Evolutionary conservation across 352 stramenopile species (phyloP), one percentile per base, ranked within the genome.

Genomic region (Globisporangium abappressorium): DNA sequence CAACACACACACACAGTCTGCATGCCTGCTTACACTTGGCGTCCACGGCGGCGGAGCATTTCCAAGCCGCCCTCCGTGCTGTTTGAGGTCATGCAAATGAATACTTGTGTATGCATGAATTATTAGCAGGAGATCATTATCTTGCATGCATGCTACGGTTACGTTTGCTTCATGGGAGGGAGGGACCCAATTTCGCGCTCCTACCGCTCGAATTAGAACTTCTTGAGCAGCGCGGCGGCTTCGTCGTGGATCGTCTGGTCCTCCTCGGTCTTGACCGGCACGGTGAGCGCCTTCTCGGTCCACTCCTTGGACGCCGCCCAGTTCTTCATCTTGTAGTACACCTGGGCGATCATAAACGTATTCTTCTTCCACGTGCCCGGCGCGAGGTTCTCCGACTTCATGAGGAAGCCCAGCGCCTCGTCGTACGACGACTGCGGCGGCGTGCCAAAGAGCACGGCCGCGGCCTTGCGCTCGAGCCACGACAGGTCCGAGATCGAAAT

Each of bases 281-380:
- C 79, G 3, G 74, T 77, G n/a, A 93, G 71, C 62, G 85, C 76
- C 73, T 92, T 92, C 64, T 80, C 64, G 20, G 79, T 68, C 88
- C 88, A 97, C 24, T 90, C 72, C 72, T 92, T 89, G 34, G 88
- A 80, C 46, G 77, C 77, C 12, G 64, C 70, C 53, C 67, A 75
- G 72, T 95, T 70, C 63, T 85, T 87, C 69, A 90, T 84, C 79
- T 96, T 95, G 61, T 86, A 71, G 74, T 96, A 90, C 36, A 91
- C 84, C 55, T 94, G 80, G 15, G 88, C 86, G 38, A 97, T 87
- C 26, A 95, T 78, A 43, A 94, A 55, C 67, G 85, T 74, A 69
- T 93, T 94, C 70, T 91, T 91, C 74, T 94, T 97, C 88, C 88
- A 97, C 66, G 82, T 80, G 64, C 85, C 76, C 0, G 88, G 84